Evolutionary conservation across 73 alveolate genomes (phyloP), one percentile per base, ranked within the genome.

Genomic region (Paramecium biaurelia): DNA sequence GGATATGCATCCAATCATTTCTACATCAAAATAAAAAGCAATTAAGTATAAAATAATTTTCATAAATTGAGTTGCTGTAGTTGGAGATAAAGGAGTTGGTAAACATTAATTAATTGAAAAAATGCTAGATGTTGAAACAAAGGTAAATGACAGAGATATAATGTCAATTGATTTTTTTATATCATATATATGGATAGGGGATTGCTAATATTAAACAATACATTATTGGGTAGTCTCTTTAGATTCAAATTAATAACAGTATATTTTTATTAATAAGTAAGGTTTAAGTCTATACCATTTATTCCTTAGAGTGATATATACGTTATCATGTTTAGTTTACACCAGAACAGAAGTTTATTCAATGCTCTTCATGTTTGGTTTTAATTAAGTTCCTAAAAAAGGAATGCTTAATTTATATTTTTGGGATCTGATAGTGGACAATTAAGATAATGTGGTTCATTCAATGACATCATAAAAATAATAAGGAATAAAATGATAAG

Each of bases 51-150:
- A 63, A 18, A 63, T 63, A 32, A 63, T 32, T 14, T 21, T 14
- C 10, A 63, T 63, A 63, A 30, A 30, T 63, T 63, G 87, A 74
- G 87, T 74, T 41, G 59, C 59, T 28, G 67, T 74, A 35, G 45
- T 74, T 34, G 87, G 87, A 41, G 87, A 74, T 74, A 34, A 74
- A 35, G 57, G 87, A 37, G 58, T 74, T 2, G 87, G 87, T 21
- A 74, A 74, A 41, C 59, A 34, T 74, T 74, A 34, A 15, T 74
- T 74, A 20, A 74, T 74, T 11, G 87, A 74, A 18, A 74, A 74
- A 74, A 74, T 74, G 87, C 32, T 74, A 26, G 59, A 74, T 35
- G 35, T 74, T 41, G 87, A 74, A 37, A 74, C 87, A 0, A 74
- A 74, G 35, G 57, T 74, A 11, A 74, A 74, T 74, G 87, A 74